A percentile compares a stretch with the other conserved stretches of the same genome.
These are phyloP conservation scores for Starmerella scarabaei DNA, from an alignment of 805 yeast genomes.

Conservation along the genomic window DNA sequence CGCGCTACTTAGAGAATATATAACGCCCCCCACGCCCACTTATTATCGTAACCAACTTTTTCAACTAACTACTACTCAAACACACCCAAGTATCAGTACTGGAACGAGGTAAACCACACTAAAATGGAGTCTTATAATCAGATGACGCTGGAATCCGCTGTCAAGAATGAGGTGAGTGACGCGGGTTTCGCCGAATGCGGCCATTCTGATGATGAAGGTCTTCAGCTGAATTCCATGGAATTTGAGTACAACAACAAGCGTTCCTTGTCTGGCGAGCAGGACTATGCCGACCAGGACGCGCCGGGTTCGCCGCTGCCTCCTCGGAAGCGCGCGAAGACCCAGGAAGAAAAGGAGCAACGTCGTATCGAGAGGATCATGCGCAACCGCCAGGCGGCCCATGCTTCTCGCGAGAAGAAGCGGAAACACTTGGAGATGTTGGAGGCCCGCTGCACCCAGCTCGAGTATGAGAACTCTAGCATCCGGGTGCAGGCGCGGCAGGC, in stretches of 20 bases:
- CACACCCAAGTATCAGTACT: no score
- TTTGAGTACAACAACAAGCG: constrained; percentile 1
- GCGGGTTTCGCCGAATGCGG: constrained; percentile 6
- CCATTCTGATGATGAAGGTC: constrained; percentile 12
- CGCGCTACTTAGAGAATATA: no score
- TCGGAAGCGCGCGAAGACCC: constrained; percentile 89
- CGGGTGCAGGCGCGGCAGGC: constrained; percentile 10
- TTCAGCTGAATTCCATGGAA: neutral
- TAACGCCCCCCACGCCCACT: no score
- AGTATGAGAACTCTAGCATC: constrained; percentile 23
- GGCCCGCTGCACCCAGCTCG: constrained; percentile 30
- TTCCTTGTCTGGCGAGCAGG: constrained; percentile 11
- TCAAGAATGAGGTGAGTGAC: constrained; percentile 21
- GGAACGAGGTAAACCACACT: neutral
- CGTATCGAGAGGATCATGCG: constrained; percentile 84
- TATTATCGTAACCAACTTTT: no score
- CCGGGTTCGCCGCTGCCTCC: constrained; percentile 53
- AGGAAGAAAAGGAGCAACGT: constrained; percentile 94
- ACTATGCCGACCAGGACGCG: constrained; percentile 7
- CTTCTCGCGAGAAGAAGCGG: constrained; percentile 92
- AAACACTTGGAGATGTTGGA: constrained; percentile 80
- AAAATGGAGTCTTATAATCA: constrained; percentile 17
- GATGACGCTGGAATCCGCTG: constrained; percentile 14
- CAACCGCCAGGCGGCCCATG: constrained; percentile 94
- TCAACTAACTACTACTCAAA: no score